Conservation (phyloP, 2,329 filamentous ascomycete genomes). For the Zymoseptoria brevis region DNA sequence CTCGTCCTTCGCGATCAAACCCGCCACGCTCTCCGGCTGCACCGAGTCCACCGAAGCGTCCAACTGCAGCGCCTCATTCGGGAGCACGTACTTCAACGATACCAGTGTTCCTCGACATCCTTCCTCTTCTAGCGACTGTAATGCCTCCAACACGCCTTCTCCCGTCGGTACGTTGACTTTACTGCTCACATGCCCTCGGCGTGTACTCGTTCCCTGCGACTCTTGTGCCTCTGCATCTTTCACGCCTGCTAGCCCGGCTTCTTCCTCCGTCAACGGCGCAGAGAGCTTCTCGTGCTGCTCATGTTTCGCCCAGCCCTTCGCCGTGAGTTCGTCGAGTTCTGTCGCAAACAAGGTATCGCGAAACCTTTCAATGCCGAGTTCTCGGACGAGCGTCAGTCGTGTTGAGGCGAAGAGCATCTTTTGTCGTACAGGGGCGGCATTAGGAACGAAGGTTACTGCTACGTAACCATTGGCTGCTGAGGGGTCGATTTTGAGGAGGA, state of each 20-base stretch:
- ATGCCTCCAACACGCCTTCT: conserved; percentile 55
- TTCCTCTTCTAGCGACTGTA: conserved; percentile 51
- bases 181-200: conserved; percentile 43
- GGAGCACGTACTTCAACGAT: conserved; percentile 39
- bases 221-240: conserved; percentile 69
- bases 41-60: conserved; percentile 47
- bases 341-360: conserved; percentile 68
- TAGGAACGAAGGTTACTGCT: conserved; percentile 71
- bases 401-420: conserved; percentile 83
- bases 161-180: conserved; percentile 47
- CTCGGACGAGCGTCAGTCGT: conserved; percentile 63
- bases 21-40: conserved; percentile 51
- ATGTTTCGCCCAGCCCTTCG: conserved; percentile 62
- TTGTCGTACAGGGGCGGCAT: conserved; percentile 68
- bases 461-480: conserved; percentile 44
- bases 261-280: conserved; percentile 72
- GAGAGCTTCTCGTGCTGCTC: conserved; percentile 54
- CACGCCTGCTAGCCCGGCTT: conserved; percentile 61
- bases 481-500: conserved; percentile 63
- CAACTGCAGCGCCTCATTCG: conserved; percentile 62
- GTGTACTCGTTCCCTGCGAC: conserved; percentile 58
- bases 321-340: conserved; percentile 58
- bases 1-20: conserved; percentile 56
- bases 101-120: conserved; percentile 18
- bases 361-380: conserved; percentile 72